phyloP scores from a whole-genome alignment of 805 yeast species.

The Wickerhamomyces strasburgensis region DNA sequence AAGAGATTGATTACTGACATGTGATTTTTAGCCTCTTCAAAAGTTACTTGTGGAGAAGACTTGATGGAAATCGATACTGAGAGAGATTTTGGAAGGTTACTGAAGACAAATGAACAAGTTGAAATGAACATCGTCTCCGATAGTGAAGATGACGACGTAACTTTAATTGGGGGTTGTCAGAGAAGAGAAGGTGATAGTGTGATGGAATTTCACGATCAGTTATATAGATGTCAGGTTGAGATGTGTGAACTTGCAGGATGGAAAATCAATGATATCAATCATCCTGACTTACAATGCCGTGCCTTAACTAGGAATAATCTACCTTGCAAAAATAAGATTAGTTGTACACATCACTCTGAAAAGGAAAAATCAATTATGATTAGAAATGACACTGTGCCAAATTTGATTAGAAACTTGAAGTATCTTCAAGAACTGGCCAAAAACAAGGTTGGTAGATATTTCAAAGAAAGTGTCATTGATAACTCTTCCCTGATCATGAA shows the following conservation, averaged over 20 bases:
- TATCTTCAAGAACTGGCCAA: conserved; percentile 31
- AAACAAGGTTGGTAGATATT: neutral
- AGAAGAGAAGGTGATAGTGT: neutral
- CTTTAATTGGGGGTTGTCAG: neutral
- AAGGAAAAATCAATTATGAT: conserved; percentile 11
- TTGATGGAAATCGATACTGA: neutral
- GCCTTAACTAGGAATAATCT: conserved; percentile 6
- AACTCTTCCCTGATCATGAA: neutral
- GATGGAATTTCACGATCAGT: neutral
- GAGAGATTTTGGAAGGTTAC: neutral
- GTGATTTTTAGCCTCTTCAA: neutral
- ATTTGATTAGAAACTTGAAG: conserved; percentile 24
- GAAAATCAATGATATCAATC: conserved; percentile 13
- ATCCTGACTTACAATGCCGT: conserved; percentile 20
- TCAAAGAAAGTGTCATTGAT: neutral
- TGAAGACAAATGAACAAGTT: neutral
- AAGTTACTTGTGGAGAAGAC: neutral
- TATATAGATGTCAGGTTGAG: neutral
- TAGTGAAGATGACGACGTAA: neutral
- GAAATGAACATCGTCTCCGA: too few relatives aligned
- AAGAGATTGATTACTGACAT: neutral
- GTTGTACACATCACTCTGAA: conserved; percentile 12
- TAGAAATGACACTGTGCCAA: conserved; percentile 10
- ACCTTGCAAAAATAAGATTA: conserved; percentile 16
- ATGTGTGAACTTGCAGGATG: neutral